phyloP scores from a whole-genome alignment of 768 basidiomycete genomes.

The Gymnopilus dilepis region DNA sequence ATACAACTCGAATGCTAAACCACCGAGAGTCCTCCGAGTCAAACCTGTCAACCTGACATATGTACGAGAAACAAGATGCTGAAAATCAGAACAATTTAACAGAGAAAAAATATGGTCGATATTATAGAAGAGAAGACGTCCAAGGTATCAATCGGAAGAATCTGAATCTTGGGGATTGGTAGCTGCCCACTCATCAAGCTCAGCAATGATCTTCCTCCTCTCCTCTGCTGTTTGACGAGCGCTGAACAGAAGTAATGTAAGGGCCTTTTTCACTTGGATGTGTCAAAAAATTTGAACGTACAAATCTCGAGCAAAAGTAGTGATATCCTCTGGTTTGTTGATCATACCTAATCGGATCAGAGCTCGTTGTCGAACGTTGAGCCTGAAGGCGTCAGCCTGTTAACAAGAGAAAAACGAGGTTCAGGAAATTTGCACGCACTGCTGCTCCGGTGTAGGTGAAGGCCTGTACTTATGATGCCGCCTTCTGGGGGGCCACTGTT shows the following conservation, averaged over 20 bases:
- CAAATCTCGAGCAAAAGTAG: conserved; percentile 70
- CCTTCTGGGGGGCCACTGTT: conserved; percentile 70
- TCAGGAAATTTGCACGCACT: conserved; percentile 43
- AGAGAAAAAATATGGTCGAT: too few species aligned
- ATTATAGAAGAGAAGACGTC: neutral
- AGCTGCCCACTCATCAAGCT: conserved; percentile 42
- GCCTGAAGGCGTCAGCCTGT: conserved; percentile 38
- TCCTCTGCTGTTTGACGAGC: conserved; percentile 46
- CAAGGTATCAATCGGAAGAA: neutral
- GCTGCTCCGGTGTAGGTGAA: conserved; percentile 51
- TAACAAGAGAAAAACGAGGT: neutral
- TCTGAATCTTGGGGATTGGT: conserved; percentile 6
- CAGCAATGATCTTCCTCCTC: conserved; percentile 45
- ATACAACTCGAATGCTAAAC: too few species aligned
- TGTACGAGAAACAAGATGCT: too few species aligned
- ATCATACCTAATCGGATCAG: conserved; percentile 69
- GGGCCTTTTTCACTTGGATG: neutral
- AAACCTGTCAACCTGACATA: too few species aligned
- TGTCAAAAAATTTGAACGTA: conserved; percentile 35
- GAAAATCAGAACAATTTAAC: too few species aligned
- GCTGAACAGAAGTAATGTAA: conserved; percentile 27
- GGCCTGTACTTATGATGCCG: conserved; percentile 56
- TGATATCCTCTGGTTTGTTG: conserved; percentile 52
- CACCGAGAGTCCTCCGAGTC: too few species aligned
- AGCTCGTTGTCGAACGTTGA: conserved; percentile 59